Percentiles rank a stretch among this genome's conserved stretches.
These are phyloP conservation scores for Houttuynia cordata DNA, from an alignment of 164 flowering plant genomes.

Conservation along the genomic window DNA sequence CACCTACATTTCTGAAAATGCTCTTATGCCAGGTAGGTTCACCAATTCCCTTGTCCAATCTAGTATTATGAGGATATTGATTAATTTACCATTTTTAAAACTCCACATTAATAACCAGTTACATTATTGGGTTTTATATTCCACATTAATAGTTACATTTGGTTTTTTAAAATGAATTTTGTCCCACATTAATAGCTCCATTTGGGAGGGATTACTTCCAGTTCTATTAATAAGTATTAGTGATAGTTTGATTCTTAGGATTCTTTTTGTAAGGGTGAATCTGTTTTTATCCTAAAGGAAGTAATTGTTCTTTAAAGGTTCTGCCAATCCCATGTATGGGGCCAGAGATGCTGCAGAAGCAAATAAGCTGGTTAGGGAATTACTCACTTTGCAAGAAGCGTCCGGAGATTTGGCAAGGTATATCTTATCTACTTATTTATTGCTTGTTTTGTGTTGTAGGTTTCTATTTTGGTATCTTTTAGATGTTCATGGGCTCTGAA, in stretches of 20 bases:
- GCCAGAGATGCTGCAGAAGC: slow-evolving; percentile 48
- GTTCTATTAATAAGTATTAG: no score
- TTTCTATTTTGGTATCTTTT: background rate
- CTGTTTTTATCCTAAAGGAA: no score
- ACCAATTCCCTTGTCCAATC: background rate
- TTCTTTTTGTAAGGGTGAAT: background rate
- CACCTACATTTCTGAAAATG: slow-evolving; percentile 92
- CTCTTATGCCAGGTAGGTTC: slow-evolving; percentile 80
- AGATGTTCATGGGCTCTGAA: background rate
- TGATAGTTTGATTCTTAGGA: background rate
- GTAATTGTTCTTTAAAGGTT: slow-evolving; percentile 35
- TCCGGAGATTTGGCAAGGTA: slow-evolving; percentile 37
- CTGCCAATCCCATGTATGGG: slow-evolving; percentile 70
- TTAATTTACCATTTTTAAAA: no score
- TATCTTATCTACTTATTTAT: background rate
- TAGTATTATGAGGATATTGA: background rate
- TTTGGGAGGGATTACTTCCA: no score
- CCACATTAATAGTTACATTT: no score
- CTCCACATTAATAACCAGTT: no score
- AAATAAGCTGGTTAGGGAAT: slow-evolving; percentile 39
- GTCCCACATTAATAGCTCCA: no score
- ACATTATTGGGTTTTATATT: no score
- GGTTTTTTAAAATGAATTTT: no score
- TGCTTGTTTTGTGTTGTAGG: background rate
- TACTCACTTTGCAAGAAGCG: slow-evolving; percentile 22